phyloP scores from a whole-genome alignment of 73 alveolate genomes.

The Tetrahymena elliotti region DNA sequence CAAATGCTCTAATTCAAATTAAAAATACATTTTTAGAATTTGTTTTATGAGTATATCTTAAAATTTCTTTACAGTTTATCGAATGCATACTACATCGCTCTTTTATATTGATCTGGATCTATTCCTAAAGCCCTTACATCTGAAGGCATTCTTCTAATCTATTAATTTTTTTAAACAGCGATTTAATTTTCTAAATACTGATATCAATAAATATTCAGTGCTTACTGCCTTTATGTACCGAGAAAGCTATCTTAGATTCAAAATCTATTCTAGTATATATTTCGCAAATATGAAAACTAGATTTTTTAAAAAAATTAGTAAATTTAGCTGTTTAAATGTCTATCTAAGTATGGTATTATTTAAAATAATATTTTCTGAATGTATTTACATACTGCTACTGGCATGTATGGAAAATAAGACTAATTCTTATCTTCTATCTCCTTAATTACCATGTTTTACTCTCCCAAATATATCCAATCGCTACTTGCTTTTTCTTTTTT shows the following conservation, averaged over 20 bases:
- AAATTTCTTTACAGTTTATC: neutral
- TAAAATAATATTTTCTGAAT: neutral
- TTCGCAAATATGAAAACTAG: neutral
- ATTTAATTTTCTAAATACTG: neutral
- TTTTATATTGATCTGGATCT: neutral
- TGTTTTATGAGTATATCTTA: neutral
- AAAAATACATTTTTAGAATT: neutral
- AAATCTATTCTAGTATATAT: neutral
- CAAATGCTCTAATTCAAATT: constrained; percentile 14
- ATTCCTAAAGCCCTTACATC: neutral
- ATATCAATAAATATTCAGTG: neutral
- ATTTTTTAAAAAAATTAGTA: neutral
- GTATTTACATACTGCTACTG: neutral
- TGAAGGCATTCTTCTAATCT: neutral
- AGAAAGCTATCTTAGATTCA: neutral
- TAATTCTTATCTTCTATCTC: neutral
- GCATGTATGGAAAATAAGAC: neutral
- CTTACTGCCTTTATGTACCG: neutral
- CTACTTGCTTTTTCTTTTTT: neutral
- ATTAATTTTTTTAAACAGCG: neutral
- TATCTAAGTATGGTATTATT: neutral
- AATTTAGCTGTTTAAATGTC: neutral
- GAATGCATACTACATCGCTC: neutral
- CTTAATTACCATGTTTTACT: neutral
- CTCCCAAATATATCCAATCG: neutral